Percentiles rank a stretch among this genome's conserved stretches.
phyloP scores from a whole-genome alignment of 345 rosid genomes.

The Dovyalis caffra region DNA sequence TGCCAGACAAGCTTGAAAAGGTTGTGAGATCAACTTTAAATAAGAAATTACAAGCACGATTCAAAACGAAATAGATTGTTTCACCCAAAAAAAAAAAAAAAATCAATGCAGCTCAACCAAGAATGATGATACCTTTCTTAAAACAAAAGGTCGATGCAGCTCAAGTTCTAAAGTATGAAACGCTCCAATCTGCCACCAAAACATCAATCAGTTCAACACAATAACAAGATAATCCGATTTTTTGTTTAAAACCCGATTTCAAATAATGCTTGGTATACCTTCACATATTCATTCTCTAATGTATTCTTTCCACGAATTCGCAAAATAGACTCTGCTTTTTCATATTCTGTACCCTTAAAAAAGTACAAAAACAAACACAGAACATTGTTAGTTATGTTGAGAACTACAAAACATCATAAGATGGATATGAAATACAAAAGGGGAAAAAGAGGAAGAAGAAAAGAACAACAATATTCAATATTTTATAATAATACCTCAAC shows the following conservation, averaged over 20 bases:
- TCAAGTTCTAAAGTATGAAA: slow-evolving; percentile 88
- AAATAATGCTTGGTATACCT: slow-evolving; percentile 41
- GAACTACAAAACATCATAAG: not conserved
- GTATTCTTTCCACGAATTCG: slow-evolving; percentile 89
- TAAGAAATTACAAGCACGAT: too few species aligned
- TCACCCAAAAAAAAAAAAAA: too few species aligned
- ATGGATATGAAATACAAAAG: too few species aligned
- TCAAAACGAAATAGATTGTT: too few species aligned
- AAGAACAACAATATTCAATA: not conserved
- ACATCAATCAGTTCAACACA: not conserved
- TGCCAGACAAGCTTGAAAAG: not conserved
- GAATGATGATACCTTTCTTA: slow-evolving; percentile 63
- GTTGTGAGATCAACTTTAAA: not conserved
- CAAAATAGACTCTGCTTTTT: slow-evolving; percentile 70
- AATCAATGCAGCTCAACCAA: not conserved
- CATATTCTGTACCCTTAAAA: slow-evolving; percentile 73
- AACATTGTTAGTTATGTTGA: not conserved
- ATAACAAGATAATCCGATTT: not conserved
- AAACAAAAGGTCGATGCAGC: slow-evolving; percentile 76
- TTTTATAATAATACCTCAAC: slow-evolving; percentile 58
- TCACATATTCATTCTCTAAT: slow-evolving; percentile 82
- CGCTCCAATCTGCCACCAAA: slow-evolving; percentile 70
- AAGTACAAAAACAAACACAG: not conserved
- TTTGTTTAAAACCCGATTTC: not conserved
- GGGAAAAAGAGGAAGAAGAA: not conserved